Percentiles rank a stretch among this genome's conserved stretches.
phyloP scores from a whole-genome alignment of 2,329 filamentous ascomycete genomes.

The Ascochyta lentis region DNA sequence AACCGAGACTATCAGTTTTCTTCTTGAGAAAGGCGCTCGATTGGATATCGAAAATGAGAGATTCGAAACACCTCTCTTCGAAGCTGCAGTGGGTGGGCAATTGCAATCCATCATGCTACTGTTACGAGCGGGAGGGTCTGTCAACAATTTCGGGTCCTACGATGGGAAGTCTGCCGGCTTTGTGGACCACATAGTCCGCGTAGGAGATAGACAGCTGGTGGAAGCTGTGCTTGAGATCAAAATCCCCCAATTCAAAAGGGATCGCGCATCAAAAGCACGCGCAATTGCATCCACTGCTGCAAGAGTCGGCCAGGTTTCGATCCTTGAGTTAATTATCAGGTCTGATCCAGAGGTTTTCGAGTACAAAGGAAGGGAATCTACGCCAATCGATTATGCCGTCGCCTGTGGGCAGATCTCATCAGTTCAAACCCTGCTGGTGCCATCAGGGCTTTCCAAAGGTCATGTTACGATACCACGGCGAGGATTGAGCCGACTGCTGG shows the following conservation, averaged over 20 bases:
- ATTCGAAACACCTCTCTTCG: constrained; percentile 1
- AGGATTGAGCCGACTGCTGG: not conserved
- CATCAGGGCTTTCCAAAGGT: not conserved
- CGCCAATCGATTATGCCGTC: not conserved
- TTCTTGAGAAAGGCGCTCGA: constrained; percentile 6
- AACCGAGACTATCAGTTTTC: not conserved
- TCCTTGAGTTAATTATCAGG: not conserved
- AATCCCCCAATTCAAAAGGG: not conserved
- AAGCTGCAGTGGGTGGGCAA: constrained; percentile 1
- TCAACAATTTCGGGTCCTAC: not conserved
- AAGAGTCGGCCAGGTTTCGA: not conserved
- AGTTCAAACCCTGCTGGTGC: not conserved
- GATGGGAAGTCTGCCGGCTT: not conserved
- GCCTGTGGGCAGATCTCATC: not conserved
- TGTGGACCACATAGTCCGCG: not conserved
- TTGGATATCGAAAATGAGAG: not conserved
- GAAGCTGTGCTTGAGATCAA: not conserved
- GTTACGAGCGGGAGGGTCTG: not conserved
- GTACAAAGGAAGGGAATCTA: fast-evolving
- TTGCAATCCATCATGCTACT: not conserved
- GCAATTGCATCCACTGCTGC: not conserved
- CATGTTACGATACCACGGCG: not conserved
- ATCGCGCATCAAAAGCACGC: not conserved
- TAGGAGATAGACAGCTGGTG: not conserved
- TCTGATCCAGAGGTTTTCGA: not conserved